A percentile compares a stretch with the other conserved stretches of the same genome.
Conservation (phyloP, 306 rosid genomes). For the Acacia melanoxylon region DNA sequence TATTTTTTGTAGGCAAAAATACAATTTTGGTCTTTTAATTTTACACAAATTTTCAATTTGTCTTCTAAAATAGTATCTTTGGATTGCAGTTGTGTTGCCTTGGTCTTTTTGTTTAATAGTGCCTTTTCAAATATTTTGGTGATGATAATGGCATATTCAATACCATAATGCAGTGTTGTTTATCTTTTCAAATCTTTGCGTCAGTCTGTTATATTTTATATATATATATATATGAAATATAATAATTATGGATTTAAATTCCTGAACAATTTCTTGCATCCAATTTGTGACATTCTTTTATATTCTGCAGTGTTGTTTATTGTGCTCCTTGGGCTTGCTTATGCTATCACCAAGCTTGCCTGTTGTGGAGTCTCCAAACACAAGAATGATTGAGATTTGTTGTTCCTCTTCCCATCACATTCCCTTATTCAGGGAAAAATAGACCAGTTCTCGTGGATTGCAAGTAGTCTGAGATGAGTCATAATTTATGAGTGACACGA, state of each 20-base stretch:
- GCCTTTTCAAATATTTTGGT: neutral
- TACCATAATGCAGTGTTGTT: too few species aligned
- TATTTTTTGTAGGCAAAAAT: neutral
- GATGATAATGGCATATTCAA: too few species aligned
- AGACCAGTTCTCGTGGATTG: neutral
- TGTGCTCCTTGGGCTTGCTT: constrained; percentile 25
- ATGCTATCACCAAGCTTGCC: constrained; percentile 6
- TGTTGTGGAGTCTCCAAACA: constrained; percentile 29
- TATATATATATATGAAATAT: neutral
- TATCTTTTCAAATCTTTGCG: neutral
- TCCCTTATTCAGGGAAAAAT: neutral
- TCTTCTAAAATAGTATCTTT: neutral
- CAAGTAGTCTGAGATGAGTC: neutral
- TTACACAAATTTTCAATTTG: too few species aligned
- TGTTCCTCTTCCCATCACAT: neutral
- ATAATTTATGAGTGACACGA: neutral
- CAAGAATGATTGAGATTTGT: constrained; percentile 40
- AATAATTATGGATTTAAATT: neutral
- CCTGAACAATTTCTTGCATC: constrained; percentile 3
- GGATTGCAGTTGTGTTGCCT: neutral
- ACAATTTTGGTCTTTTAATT: neutral
- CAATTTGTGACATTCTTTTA: constrained; percentile 2
- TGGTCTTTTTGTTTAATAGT: neutral
- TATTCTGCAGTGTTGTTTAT: constrained; percentile 43
- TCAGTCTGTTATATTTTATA: neutral